Base-by-base conservation (phyloP, 2,329 filamentous ascomycete genomes). In the Penicillium thymicola region DNA sequence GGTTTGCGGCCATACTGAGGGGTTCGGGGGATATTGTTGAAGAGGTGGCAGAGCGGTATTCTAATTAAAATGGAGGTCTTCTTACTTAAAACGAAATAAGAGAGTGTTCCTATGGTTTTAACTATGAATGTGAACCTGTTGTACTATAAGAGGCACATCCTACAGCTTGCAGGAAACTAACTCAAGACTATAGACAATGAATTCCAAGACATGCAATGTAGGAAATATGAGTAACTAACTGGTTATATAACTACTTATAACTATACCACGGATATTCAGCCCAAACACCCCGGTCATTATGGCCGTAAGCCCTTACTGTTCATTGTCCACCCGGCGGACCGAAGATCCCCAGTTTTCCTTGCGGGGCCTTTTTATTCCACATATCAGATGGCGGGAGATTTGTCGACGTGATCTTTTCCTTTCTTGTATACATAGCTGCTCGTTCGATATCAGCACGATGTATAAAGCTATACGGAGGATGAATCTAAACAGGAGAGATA, bases 311-410 rank as follows among this genome's bases (percentile, higher is more conserved):
- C 45, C 23, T n/a, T n/a, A 28, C 46, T 18, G 32, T 36, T 21
- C 16, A 37, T 21, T 9, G 5, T 27, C 18, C 10, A 38, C n/a
- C 40, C 41, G 44, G 16, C 45, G 45, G 53, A 42, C 28, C 51
- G 63, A 59, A 27, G 61, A 66, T 66, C 64, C 44, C 47, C 40
- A 54, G 56, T 37, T 50, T 37, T 5, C 23, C 14, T 36, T 34
- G 47, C 47, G n/a, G 59, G 58, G 42, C 60, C 47, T 57, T 49
- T 61, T 60, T 66, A 65, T 63, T 61, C 64, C 64, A 53, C 52
- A 55, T 66, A 57, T 62, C 47, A 57, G 40, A 65, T 51, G 34
- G 54, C 57, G 42, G 9, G 40, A 45, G n/a, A 25, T 38, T 45
- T 38, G 23, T 11, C 13, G 8, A 21, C 13, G 5, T 21, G 23